Conservation (phyloP, 805 yeast genomes). For the Pichia phayaonensis region DNA sequence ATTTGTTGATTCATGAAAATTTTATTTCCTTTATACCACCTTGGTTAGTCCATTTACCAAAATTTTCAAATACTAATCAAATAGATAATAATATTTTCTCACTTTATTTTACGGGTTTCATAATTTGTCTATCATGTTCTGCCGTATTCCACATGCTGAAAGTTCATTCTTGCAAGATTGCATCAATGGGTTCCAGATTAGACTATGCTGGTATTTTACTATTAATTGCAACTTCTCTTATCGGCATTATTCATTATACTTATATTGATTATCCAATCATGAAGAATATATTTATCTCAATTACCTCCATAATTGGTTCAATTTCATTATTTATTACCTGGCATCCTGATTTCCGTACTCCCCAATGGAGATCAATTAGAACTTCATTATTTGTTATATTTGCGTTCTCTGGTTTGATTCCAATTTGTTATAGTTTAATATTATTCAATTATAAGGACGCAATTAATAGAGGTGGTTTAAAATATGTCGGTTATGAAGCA, state of each 20-base stretch:
- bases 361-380: conserved; percentile 67
- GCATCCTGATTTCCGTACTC: conserved; percentile 56
- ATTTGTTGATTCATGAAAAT: conserved; percentile 10
- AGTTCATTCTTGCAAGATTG: conserved; percentile 38
- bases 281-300: conserved; percentile 30
- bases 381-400: conserved; percentile 73
- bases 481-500: conserved; percentile 65
- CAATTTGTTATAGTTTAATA: conserved; percentile 48
- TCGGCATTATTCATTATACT: conserved; percentile 32
- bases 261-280: conserved; percentile 36
- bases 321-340: conserved; percentile 59
- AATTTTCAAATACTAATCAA: conserved; percentile 19
- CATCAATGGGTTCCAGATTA: conserved; percentile 40
- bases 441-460: conserved; percentile 45
- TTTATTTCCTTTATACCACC: conserved; percentile 19
- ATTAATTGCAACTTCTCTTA: conserved; percentile 41
- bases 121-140: conserved; percentile 39
- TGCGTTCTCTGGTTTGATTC: conserved; percentile 72
- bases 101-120: conserved; percentile 39
- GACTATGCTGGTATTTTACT: conserved; percentile 51
- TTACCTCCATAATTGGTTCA: conserved; percentile 50
- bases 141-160: conserved; percentile 45
- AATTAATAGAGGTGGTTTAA: conserved; percentile 43
- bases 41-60: conserved; percentile 21
- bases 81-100: conserved; percentile 35